These are phyloP conservation scores for Pneumocystis canis DNA, from an alignment of 1,139 yeast genomes.

Conservation along the genomic window DNA sequence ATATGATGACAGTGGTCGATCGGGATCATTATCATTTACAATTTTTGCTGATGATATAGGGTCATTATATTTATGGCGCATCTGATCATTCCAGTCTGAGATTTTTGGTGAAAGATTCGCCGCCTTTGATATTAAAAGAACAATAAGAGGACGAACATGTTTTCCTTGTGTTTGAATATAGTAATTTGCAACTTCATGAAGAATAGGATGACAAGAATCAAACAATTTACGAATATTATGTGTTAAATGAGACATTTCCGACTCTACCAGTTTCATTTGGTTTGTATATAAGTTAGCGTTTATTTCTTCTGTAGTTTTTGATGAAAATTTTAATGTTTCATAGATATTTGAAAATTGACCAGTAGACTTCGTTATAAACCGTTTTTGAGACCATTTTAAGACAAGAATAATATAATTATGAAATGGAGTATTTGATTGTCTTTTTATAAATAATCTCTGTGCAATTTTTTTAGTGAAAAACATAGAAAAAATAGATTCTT, in stretches of 20 bases:
- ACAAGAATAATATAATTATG: not conserved
- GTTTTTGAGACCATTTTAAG: not conserved
- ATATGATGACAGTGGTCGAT: conserved; percentile 33
- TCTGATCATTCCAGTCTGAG: conserved; percentile 17
- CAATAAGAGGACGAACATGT: conserved; percentile 84
- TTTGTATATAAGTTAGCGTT: not conserved
- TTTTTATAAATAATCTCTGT: not conserved
- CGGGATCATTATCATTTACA: conserved; percentile 77
- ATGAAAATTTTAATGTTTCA: not conserved
- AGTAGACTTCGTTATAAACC: not conserved
- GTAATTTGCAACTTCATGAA: conserved; percentile 78
- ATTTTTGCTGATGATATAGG: conserved; percentile 68
- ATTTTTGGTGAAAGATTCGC: conserved; percentile 45
- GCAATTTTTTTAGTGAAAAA: not conserved
- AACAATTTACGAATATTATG: conserved; percentile 70
- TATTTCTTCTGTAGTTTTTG: not conserved
- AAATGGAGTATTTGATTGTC: too few relatives aligned
- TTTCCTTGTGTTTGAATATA: conserved; percentile 94
- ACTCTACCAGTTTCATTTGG: conserved; percentile 55
- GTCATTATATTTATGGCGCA: conserved; percentile 14
- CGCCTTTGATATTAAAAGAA: conserved; percentile 67
- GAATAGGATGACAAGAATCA: conserved; percentile 86
- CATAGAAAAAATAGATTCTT: not conserved
- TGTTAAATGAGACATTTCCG: conserved; percentile 84
- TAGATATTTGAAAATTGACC: not conserved